Base-by-base conservation (phyloP, 495 filamentous ascomycete species). In the Hyaloscypha variabilis region DNA sequence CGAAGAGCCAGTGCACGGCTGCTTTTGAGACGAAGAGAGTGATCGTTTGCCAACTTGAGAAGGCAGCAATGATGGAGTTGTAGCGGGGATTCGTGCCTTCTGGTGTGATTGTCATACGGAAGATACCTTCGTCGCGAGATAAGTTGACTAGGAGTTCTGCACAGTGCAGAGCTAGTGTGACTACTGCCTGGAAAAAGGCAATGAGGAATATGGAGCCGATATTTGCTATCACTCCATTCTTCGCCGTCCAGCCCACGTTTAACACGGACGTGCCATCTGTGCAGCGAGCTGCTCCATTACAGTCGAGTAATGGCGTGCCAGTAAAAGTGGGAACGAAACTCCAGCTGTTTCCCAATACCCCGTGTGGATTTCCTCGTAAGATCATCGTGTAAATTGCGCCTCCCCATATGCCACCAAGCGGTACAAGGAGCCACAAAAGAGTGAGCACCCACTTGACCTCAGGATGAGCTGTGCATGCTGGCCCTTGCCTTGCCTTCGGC, bases 1-100 rank as follows among this genome's bases (percentile, higher is more conserved):
- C 80, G 60, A 83, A 79, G 2, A 81, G 58, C 80, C 82, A 83
- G 69, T 83, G 80, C 10, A 79, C 67, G 31, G 75, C 63, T 1
- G 79, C 68, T 62, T 84, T 84, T 58, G 78, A 61, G 46, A 67
- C 58, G 58, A 81, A 77, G 34, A 83, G 72, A n/a, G 72, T 58
- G 46, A 78, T 58, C 3, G 74, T 79, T 66, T 79, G 73, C 81
- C 81, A 83, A 24, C 71, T 74, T 1, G 69, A 75, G 55, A 74
- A 72, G 11, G 78, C 80, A 4, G 73, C 73, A 26, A 65, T 57
- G 50, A 81, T 60, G 1, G 78, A 75, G 62, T 75, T 76, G 62
- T 72, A 74, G 50, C 67, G 64, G 8, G 69, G 58, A 60, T 75
- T 70, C 11, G 77, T 75, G 21, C 77, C 77, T 31, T 68, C 65